Conservation (phyloP, 768 basidiomycete species). For the Suillus alpinus region DNA sequence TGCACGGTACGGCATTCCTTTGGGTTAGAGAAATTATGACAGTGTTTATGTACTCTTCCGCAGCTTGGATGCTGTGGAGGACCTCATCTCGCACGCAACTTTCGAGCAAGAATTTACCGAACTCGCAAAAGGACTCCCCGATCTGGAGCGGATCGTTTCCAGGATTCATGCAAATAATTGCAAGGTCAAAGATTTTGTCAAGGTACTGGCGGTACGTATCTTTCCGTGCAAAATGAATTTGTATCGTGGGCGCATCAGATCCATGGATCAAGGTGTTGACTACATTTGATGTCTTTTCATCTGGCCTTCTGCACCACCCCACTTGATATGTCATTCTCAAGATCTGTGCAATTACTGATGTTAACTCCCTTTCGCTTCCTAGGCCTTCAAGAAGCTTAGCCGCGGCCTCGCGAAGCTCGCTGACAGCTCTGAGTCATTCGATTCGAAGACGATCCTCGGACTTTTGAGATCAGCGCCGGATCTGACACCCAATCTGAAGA, state of each 20-base stretch:
- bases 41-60: slow-evolving; percentile 11
- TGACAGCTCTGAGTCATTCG: slow-evolving; percentile 68
- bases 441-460: slow-evolving; percentile 71
- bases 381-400: slow-evolving; percentile 78
- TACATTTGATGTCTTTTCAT: background rate
- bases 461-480: slow-evolving; percentile 82
- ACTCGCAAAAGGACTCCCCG: slow-evolving; percentile 80
- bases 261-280: background rate
- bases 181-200: slow-evolving; percentile 83
- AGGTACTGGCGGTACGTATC: slow-evolving; percentile 65
- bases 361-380: slow-evolving; percentile 1
- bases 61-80: slow-evolving; percentile 93
- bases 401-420: slow-evolving; percentile 62
- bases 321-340: background rate
- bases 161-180: slow-evolving; percentile 93
- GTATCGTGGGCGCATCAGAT: background rate
- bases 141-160: slow-evolving; percentile 91
- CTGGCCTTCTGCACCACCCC: background rate
- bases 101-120: slow-evolving; percentile 76
- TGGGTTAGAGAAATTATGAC: slow-evolving; percentile 8
- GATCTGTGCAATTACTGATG: slow-evolving; percentile 5
- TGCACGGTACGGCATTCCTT: slow-evolving; percentile 55
- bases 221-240: background rate
- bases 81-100: slow-evolving; percentile 75
- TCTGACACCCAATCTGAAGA: slow-evolving; percentile 64